These are phyloP conservation scores for Fusarium sp. DNA, from an alignment of 2,329 filamentous ascomycete genomes.

Conservation along the genomic window DNA sequence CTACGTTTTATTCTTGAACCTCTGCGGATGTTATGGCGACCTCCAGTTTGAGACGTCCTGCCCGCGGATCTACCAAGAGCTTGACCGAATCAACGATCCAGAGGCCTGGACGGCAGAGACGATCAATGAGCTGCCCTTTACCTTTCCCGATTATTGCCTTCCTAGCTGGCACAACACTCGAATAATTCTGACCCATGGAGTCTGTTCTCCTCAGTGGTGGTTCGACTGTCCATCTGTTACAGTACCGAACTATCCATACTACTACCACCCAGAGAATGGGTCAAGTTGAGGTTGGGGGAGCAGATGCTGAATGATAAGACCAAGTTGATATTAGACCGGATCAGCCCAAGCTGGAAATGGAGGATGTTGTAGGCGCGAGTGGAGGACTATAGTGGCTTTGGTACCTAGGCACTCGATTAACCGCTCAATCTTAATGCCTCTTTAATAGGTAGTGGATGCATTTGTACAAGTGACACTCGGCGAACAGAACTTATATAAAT, in stretches of 20 bases:
- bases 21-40: slow-evolving; percentile 45
- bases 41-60: slow-evolving; percentile 44
- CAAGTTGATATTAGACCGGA: slow-evolving; percentile 14
- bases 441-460: not conserved
- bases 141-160: slow-evolving; percentile 38
- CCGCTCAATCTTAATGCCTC: not conserved
- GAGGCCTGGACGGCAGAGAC: slow-evolving; percentile 41
- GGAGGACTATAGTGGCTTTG: not conserved
- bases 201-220: slow-evolving; percentile 37
- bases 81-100: slow-evolving; percentile 45
- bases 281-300: slow-evolving; percentile 3
- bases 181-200: slow-evolving; percentile 21
- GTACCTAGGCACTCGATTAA: not conserved
- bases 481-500: too few relatives aligned
- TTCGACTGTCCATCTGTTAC: slow-evolving; percentile 32
- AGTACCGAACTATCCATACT: slow-evolving; percentile 25
- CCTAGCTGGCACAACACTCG: slow-evolving; percentile 46
- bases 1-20: slow-evolving; percentile 44
- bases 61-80: slow-evolving; percentile 37
- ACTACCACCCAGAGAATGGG: slow-evolving; percentile 8
- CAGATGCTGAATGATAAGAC: slow-evolving; percentile 14
- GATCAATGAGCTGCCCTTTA: slow-evolving; percentile 43
- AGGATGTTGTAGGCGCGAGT: not conserved
- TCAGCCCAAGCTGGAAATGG: slow-evolving; percentile 24
- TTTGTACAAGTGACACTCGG: not conserved